Evolutionary conservation across 192 early-diverging fungal genomes (phyloP).

Genomic region (Linnemannia schmuckeri): DNA sequence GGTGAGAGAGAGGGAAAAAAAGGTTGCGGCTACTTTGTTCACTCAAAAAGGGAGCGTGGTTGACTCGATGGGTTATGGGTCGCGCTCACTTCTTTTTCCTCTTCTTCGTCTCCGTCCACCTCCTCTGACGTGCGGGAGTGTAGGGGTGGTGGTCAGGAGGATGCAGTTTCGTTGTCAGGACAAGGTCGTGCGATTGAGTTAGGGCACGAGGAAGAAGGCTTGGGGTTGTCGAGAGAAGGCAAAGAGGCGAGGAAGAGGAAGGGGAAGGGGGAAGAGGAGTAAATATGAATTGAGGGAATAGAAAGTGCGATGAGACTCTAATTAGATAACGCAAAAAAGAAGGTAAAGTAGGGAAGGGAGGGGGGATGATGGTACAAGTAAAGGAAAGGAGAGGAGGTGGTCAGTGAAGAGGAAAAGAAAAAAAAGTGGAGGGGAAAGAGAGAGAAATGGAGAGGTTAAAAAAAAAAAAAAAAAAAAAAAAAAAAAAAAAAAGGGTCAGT

Average conservation of each 20-base stretch:
- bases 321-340: not conserved
- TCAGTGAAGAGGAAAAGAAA: not conserved
- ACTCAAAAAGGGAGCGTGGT: not conserved
- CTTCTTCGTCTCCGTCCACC: constrained; percentile 1
- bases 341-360: not conserved
- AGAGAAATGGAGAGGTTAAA: not conserved
- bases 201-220: not conserved
- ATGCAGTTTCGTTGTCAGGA: constrained; percentile 4
- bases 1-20: not conserved
- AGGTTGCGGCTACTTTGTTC: not conserved
- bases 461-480: not conserved
- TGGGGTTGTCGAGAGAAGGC: not conserved
- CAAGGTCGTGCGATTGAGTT: not conserved
- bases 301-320: not conserved
- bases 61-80: not conserved
- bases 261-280: not conserved
- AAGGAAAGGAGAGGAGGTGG: not conserved
- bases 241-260: not conserved
- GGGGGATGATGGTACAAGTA: not conserved
- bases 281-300: not conserved
- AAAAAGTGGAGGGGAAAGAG: not conserved
- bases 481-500: not conserved
- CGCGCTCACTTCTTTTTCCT: not conserved
- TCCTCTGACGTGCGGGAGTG: not conserved
- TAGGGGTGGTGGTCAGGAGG: not conserved